phyloP scores from a whole-genome alignment of 148 eudicot genomes.

The Chenopodium suecicum region DNA sequence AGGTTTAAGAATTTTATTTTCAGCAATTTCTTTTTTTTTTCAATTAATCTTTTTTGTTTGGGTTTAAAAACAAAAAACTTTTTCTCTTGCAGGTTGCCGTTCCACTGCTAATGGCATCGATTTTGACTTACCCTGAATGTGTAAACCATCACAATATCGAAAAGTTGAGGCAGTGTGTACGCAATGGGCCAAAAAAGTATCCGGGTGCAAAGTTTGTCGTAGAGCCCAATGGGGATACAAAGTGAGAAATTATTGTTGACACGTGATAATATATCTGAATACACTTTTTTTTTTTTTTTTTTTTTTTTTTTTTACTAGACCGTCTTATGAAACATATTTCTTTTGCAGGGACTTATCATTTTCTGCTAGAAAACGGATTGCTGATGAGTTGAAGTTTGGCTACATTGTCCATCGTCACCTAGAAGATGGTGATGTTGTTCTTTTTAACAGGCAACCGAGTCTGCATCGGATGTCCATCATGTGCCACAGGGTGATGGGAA shows the following conservation, averaged over 20 bases:
- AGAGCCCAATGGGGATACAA: slow-evolving; percentile 58
- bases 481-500: slow-evolving; percentile 73
- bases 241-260: slow-evolving; percentile 39
- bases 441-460: slow-evolving; percentile 97
- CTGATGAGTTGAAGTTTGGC: slow-evolving; percentile 89
- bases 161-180: slow-evolving; percentile 87
- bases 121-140: slow-evolving; percentile 84
- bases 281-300: no score
- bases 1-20: slow-evolving; percentile 44
- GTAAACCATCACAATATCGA: slow-evolving; percentile 88
- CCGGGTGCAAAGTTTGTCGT: slow-evolving; percentile 85
- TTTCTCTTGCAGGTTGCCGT: slow-evolving; percentile 72
- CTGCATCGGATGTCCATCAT: slow-evolving; percentile 99
- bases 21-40: background rate
- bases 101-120: slow-evolving; percentile 81
- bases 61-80: background rate
- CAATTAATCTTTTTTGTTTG: background rate
- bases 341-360: slow-evolving; percentile 63
- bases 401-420: slow-evolving; percentile 81
- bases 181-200: slow-evolving; percentile 82
- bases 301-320: background rate
- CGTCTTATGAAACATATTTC: background rate
- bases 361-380: slow-evolving; percentile 59
- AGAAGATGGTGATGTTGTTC: slow-evolving; percentile 93
- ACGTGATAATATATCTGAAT: background rate